These are phyloP conservation scores for Tetrahymena malaccensis DNA, from an alignment of 73 alveolate species.

Conservation along the genomic window DNA sequence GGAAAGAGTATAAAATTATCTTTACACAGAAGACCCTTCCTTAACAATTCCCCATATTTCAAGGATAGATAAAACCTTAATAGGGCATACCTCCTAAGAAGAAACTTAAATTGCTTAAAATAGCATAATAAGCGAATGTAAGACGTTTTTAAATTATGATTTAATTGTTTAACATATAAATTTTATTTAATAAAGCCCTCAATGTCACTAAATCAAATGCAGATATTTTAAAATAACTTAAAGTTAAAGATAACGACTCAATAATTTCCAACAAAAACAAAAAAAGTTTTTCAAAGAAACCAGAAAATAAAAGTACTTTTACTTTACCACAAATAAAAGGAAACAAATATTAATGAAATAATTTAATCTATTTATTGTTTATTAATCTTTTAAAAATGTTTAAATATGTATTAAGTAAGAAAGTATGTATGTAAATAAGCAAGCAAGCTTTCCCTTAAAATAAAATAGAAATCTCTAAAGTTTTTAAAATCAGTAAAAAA, in stretches of 20 bases:
- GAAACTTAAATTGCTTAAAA: background rate
- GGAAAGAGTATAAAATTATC: background rate
- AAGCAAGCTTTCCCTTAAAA: too few species aligned
- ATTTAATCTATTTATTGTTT: background rate
- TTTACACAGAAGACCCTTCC: background rate
- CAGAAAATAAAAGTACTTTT: background rate
- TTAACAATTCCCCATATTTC: background rate
- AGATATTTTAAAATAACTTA: background rate
- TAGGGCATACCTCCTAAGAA: background rate
- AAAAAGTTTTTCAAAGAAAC: background rate
- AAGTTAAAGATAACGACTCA: background rate
- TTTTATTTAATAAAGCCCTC: background rate
- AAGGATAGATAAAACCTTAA: background rate
- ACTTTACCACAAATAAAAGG: background rate
- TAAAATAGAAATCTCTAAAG: too few species aligned
- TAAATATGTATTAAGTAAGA: too few species aligned
- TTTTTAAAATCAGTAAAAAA: too few species aligned
- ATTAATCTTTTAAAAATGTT: too few species aligned
- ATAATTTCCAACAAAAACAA: background rate
- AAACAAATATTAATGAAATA: background rate
- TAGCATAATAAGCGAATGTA: background rate
- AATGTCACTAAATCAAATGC: background rate
- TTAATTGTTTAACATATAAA: too few species aligned
- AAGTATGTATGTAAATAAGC: too few species aligned
- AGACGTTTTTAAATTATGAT: too few species aligned